phyloP scores from a whole-genome alignment of 2,329 filamentous ascomycete species.

The Ophiosphaerella herpotricha region DNA sequence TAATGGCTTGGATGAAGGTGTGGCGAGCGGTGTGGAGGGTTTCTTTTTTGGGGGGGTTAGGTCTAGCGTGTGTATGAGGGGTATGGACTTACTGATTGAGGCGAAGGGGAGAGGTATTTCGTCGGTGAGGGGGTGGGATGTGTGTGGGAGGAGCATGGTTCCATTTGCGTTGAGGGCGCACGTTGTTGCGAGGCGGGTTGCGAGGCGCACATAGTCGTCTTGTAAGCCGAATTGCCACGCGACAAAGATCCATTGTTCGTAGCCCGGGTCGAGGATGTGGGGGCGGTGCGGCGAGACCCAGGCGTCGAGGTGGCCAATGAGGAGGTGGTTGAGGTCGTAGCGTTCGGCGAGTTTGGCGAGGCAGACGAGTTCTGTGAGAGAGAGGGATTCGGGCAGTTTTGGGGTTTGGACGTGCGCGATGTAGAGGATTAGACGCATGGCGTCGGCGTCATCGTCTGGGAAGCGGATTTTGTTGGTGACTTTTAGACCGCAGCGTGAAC shows the following conservation, averaged over 20 bases:
- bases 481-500: not conserved
- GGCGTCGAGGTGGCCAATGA: constrained; percentile 8
- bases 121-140: too few species aligned
- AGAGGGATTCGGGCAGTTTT: constrained; percentile 28
- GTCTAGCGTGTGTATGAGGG: too few species aligned
- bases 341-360: constrained; percentile 33
- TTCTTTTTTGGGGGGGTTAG: too few species aligned
- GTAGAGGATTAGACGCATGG: constrained; percentile 38
- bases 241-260: constrained; percentile 33
- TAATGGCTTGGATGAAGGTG: too few species aligned
- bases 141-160: not conserved
- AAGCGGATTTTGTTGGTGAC: constrained; percentile 22
- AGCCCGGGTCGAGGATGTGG: constrained; percentile 7
- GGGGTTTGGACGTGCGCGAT: constrained; percentile 37
- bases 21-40: too few species aligned
- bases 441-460: constrained; percentile 37
- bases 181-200: not conserved
- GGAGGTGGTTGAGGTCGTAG: constrained; percentile 25
- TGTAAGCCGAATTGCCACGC: constrained; percentile 29
- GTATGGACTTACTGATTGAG: too few species aligned
- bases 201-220: not conserved
- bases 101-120: not conserved
- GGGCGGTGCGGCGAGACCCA: constrained; percentile 19
- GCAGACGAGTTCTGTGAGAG: constrained; percentile 27
- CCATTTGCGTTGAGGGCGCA: not conserved